phyloP scores from a whole-genome alignment of 2,329 filamentous ascomycete species.

The Colletotrichum trifolii region DNA sequence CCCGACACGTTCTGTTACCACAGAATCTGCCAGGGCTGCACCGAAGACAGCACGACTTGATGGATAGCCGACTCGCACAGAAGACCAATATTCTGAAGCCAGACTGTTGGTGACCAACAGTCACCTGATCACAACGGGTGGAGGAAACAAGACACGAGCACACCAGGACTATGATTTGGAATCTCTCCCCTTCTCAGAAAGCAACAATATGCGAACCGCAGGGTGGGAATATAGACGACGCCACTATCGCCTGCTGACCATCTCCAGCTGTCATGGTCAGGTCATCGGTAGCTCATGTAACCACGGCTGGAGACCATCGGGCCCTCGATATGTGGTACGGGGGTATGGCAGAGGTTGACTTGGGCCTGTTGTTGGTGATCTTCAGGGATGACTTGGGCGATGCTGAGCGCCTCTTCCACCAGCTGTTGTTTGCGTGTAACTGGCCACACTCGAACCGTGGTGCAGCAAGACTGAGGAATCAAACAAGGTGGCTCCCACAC shows the following conservation, averaged over 20 bases:
- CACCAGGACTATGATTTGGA: not conserved
- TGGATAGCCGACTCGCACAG: no score
- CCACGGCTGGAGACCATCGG: not conserved
- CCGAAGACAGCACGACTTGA: slow-evolving; percentile 43
- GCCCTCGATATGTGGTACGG: slow-evolving; percentile 13
- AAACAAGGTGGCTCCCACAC: slow-evolving; percentile 4
- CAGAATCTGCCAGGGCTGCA: slow-evolving; percentile 57
- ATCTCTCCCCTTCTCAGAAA: slow-evolving; percentile 1
- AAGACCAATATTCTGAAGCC: not conserved
- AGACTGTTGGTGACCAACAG: no score
- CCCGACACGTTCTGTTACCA: slow-evolving; percentile 66
- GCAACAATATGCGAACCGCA: no score
- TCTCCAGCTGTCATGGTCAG: slow-evolving; percentile 15
- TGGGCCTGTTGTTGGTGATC: not conserved
- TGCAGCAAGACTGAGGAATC: no score
- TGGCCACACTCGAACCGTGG: no score
- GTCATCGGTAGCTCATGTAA: not conserved
- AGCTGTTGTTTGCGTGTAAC: not conserved
- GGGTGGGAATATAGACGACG: not conserved
- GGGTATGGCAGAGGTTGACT: not conserved
- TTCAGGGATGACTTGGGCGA: not conserved
- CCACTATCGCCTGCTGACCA: not conserved
- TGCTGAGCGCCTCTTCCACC: not conserved
- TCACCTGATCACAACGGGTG: not conserved
- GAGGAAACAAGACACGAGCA: slow-evolving; percentile 12